Base-by-base conservation (phyloP, 139 green algal species). In the Chlamydomonas eustigma region DNA sequence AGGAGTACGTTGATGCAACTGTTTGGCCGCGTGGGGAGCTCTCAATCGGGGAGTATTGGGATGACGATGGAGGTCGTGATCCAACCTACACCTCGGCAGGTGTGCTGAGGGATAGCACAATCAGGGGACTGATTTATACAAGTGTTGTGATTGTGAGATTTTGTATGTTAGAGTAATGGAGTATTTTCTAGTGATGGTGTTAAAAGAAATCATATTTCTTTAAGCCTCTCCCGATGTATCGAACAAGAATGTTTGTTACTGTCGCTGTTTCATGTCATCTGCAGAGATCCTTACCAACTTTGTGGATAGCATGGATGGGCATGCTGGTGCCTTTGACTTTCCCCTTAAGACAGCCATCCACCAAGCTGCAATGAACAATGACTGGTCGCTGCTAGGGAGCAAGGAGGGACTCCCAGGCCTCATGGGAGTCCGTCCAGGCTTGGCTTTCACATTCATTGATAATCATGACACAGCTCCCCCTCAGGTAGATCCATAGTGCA, bases 361-460 rank as follows among this genome's bases (percentile, higher is more conserved):
- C n/a, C 25, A 77, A 22, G 75, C 75, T 25, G 63, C 50, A 12
- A 12, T 39, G 25, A 28, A 32, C 37, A 39, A 75, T 28, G 64
- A 77, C 50, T 78, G 70, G 77, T 71, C 51, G 32, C 77, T 82
- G 51, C 51, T 78, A 33, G 77, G 58, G 37, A 39, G 3, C 58
- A 79, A 82, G 70, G 77, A 76, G 28, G 39, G 65, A 4, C 51
- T 74, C 38, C 76, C 76, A 22, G 79, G 79, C 18, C 66, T 84
- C 32, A 33, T 76, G 35, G 79, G 79, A 32, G 65, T 63, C 5
- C 66, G 63, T 32, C 79, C 79, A 12, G 8, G 35, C n/a, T 39
- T 64, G 4, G 80, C 80, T 12, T 71, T 85, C 64, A 82, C 76
- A 31, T 85, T 83, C 50, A 64, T 83, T 25, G 80, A 85, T 36